Evolutionary conservation across 257 asterid genomes (phyloP).

Genomic region (Lavandula angustifolia): DNA sequence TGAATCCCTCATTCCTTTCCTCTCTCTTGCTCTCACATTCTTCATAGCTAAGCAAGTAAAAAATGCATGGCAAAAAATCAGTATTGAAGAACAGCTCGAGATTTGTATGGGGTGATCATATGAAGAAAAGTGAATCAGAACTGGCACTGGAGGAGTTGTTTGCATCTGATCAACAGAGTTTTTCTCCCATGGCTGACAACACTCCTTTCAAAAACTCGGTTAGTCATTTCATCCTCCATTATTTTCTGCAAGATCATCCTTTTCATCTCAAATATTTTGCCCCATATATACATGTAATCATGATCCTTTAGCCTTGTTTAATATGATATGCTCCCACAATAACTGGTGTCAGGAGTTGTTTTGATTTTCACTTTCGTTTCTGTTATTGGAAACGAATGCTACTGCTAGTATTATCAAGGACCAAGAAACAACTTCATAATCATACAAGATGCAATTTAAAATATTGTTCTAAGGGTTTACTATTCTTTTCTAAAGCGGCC

Average conservation of each 20-base stretch:
- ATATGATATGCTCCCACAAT: too few relatives aligned
- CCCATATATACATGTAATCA: too few relatives aligned
- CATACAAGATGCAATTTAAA: too few relatives aligned
- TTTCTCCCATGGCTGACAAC: not conserved
- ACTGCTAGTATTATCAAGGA: too few relatives aligned
- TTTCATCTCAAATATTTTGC: too few relatives aligned
- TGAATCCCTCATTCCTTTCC: not conserved
- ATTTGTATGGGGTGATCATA: constrained; percentile 18
- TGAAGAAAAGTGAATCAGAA: constrained; percentile 57
- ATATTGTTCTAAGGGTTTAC: too few relatives aligned
- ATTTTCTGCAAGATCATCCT: too few relatives aligned
- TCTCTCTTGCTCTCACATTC: constrained; percentile 14
- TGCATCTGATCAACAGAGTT: constrained; percentile 27
- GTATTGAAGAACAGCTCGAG: constrained; percentile 31
- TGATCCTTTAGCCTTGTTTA: too few relatives aligned
- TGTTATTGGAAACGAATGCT: too few relatives aligned
- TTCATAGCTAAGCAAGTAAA: constrained; percentile 34
- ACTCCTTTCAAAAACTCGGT: constrained; percentile 34
- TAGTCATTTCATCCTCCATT: not conserved
- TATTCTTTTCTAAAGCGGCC: not conserved
- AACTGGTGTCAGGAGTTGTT: too few relatives aligned
- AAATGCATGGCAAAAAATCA: constrained; percentile 31
- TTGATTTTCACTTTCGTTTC: too few relatives aligned
- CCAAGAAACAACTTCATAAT: too few relatives aligned
- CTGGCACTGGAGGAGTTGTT: constrained; percentile 47